Conservation (phyloP, 2,329 filamentous ascomycete species). For the Ophiostoma australiae region DNA sequence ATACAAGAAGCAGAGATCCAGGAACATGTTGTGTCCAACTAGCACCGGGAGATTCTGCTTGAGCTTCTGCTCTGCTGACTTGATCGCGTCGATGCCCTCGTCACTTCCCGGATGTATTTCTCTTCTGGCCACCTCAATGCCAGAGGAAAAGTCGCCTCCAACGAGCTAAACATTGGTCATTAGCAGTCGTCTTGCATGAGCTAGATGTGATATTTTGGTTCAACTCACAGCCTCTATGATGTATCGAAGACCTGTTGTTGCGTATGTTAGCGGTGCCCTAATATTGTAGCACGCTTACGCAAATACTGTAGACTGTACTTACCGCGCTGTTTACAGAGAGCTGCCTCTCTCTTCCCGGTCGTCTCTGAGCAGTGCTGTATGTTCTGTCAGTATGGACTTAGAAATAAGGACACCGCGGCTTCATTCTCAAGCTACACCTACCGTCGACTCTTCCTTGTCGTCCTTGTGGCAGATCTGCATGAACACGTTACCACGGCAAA, state of each 20-base stretch:
- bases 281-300: not conserved
- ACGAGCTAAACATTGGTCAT: constrained; percentile 27
- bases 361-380: constrained; percentile 13
- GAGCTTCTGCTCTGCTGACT: constrained; percentile 32
- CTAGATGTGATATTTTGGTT: not conserved
- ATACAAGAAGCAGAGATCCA: constrained; percentile 60
- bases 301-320: not conserved
- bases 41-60: constrained; percentile 39
- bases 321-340: constrained; percentile 26
- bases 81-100: constrained; percentile 20
- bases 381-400: not conserved
- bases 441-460: constrained; percentile 13
- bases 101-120: not conserved
- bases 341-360: constrained; percentile 8
- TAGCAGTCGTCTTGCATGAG: not conserved
- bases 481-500: constrained; percentile 19
- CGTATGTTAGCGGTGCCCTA: not conserved
- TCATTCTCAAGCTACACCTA: not conserved
- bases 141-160: constrained; percentile 31
- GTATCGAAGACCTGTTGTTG: constrained; percentile 27
- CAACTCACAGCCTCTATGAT: constrained; percentile 34
- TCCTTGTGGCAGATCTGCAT: constrained; percentile 27
- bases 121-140: constrained; percentile 15
- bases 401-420: not conserved
- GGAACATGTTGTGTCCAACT: constrained; percentile 61